Base-by-base conservation (phyloP, 495 filamentous ascomycete species). In the Hyaloscypha hepaticicola region DNA sequence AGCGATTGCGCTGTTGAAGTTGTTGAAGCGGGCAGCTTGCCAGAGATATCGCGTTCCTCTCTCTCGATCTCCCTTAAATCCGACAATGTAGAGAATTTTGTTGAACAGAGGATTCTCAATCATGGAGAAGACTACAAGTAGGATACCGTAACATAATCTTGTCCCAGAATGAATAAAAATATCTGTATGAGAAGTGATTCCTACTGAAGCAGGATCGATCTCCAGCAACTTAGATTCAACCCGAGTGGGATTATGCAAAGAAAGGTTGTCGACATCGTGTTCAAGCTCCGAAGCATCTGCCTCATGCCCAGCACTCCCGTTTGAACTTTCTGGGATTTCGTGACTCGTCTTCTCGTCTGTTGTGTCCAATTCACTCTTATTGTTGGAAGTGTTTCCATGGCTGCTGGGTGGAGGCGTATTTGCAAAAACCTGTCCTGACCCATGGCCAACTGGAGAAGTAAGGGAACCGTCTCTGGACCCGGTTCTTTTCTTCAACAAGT, bases 1-100 rank as follows among this genome's bases (percentile, higher is more conserved):
- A 5, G 93, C 90, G 73, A 97, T 88, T 28, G 91, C 93, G 28
- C 95, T 95, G 70, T 97, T 93, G 73, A 98, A 83, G 70, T 96
- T 97, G 66, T 86, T 80, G 71, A 90, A 92, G 69, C 89, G 92
- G 66, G 90, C 90, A 16, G 92, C 89, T 74, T 94, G 91, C 95
- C 96, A 99, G 9, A 99, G 86, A 86, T 97, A 89, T 22, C 82
- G 76, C 14, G 96, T 74, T 3, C 93, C 96, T 25, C 88, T 82
- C 60, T 94, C 89, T 55, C 92, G 88, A 74, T 99, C 94, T 16
- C 95, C 95, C 67, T 84, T 87, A 74, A 98, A 97, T 14, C 96
- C 96, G 50, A 97, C 91, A 60, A 97, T 88, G 63, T 85, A 89
- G 24, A 98, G 82, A 4, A 98, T 82, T 62, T 85, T 90, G 60